These are phyloP conservation scores for Curvularia eragrostidis DNA, from an alignment of 2,329 filamentous ascomycete genomes.

Conservation along the genomic window DNA sequence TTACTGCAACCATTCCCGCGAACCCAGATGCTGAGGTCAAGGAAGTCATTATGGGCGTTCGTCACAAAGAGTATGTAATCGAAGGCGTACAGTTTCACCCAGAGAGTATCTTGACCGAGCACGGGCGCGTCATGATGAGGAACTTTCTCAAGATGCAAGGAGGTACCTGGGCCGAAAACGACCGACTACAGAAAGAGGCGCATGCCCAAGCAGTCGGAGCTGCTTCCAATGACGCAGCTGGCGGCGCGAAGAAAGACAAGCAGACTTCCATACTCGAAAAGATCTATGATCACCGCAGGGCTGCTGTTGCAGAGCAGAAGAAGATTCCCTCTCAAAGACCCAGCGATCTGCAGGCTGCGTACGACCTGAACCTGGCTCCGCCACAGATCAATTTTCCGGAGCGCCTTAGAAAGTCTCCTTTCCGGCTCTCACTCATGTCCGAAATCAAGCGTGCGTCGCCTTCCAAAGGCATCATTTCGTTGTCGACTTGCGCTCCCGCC, in stretches of 20 bases:
- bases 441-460: conserved; percentile 97
- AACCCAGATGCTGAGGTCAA: conserved; percentile 76
- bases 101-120: conserved; percentile 91
- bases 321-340: conserved; percentile 82
- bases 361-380: conserved; percentile 82
- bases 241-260: conserved; percentile 56
- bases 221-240: conserved; percentile 31
- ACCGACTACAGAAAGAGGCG: conserved; percentile 56
- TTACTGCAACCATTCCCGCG: conserved; percentile 82
- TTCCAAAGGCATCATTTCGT: conserved; percentile 92
- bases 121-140: conserved; percentile 86
- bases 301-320: conserved; percentile 80
- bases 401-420: conserved; percentile 80
- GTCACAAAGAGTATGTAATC: conserved; percentile 88
- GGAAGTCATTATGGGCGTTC: conserved; percentile 94
- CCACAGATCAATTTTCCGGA: conserved; percentile 81
- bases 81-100: conserved; percentile 98
- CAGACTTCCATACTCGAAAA: conserved; percentile 87
- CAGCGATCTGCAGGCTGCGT: conserved; percentile 83
- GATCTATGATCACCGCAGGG: conserved; percentile 84
- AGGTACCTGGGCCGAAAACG: conserved; percentile 89
- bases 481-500: conserved; percentile 83
- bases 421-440: conserved; percentile 91
- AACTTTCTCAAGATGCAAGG: conserved; percentile 90
- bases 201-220: conserved; percentile 44